phyloP scores from a whole-genome alignment of 768 basidiomycete species.

The Hypholoma fasciculare region DNA sequence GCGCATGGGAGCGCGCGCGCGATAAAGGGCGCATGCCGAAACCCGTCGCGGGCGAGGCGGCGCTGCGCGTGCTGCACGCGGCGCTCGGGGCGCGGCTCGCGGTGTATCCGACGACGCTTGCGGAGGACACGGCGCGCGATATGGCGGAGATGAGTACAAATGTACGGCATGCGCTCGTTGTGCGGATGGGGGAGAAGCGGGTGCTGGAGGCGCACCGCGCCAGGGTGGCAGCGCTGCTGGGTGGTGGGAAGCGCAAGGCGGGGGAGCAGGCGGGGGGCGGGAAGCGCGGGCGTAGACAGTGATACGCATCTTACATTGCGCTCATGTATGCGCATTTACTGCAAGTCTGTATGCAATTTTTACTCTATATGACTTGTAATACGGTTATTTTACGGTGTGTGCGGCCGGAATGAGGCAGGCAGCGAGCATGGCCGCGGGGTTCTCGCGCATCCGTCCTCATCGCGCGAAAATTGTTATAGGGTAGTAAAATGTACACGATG shows the following conservation, averaged over 20 bases:
- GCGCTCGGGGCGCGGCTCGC: constrained; percentile 51
- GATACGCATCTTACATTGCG: background rate
- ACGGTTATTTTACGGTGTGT: no score
- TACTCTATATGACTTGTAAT: no score
- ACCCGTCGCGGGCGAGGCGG: constrained; percentile 51
- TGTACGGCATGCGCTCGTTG: constrained; percentile 63
- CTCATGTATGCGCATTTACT: background rate
- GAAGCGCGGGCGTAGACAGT: constrained; percentile 2
- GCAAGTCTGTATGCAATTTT: background rate
- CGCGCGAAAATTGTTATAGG: background rate
- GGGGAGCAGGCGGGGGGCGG: constrained; percentile 7
- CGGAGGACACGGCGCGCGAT: constrained; percentile 17
- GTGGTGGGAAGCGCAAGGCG: constrained; percentile 2
- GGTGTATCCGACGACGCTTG: constrained; percentile 56
- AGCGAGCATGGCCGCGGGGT: no score
- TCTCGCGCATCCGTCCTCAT: background rate
- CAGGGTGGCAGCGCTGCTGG: constrained; percentile 17
- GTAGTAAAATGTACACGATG: no score
- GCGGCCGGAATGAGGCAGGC: no score
- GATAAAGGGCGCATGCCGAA: constrained; percentile 76
- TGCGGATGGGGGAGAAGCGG: constrained; percentile 79
- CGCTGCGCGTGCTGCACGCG: constrained; percentile 46
- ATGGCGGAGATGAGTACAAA: constrained; percentile 36
- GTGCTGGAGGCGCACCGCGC: constrained; percentile 44
- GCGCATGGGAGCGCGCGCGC: constrained; percentile 61